phyloP scores from a whole-genome alignment of 2,329 filamentous ascomycete species.

The Fusarium continuum region DNA sequence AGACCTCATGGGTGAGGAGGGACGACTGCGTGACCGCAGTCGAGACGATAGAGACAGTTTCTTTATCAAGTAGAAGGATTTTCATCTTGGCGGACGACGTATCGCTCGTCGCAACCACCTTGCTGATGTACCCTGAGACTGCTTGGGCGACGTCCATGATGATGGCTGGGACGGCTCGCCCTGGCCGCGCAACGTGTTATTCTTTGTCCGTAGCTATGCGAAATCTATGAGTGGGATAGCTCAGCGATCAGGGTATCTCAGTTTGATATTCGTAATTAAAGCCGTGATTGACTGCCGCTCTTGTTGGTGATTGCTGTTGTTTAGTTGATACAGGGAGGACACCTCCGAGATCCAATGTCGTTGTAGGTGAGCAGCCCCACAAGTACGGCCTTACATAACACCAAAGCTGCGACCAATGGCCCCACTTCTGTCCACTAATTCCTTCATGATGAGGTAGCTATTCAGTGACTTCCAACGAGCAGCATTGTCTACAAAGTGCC shows the following conservation, averaged over 20 bases:
- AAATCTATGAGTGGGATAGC: background rate
- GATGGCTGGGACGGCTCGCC: slow-evolving; percentile 32
- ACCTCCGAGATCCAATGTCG: slow-evolving; percentile 13
- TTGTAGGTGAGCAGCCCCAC: slow-evolving; percentile 22
- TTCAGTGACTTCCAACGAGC: slow-evolving; percentile 29
- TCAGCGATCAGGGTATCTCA: background rate
- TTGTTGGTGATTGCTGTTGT: slow-evolving; percentile 12
- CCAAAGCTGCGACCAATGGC: slow-evolving; percentile 1
- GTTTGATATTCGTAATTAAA: background rate
- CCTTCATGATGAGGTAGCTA: slow-evolving; percentile 17
- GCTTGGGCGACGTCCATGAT: slow-evolving; percentile 94
- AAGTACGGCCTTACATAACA: slow-evolving; percentile 31
- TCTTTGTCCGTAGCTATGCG: background rate
- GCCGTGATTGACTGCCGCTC: background rate
- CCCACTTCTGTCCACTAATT: slow-evolving; percentile 9
- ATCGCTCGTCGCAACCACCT: slow-evolving; percentile 83
- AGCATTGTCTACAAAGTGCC: background rate
- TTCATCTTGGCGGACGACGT: slow-evolving; percentile 92
- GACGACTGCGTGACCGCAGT: slow-evolving; percentile 95
- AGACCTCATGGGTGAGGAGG: slow-evolving; percentile 94
- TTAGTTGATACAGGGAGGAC: slow-evolving; percentile 30
- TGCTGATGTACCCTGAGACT: slow-evolving; percentile 93
- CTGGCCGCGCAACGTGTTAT: slow-evolving; percentile 17
- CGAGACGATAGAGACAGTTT: slow-evolving; percentile 93
- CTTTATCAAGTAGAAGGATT: slow-evolving; percentile 90